Evolutionary conservation across 2,329 filamentous ascomycete species (phyloP), one percentile per base, ranked within the genome.

Genomic region (Phialophora expanda): DNA sequence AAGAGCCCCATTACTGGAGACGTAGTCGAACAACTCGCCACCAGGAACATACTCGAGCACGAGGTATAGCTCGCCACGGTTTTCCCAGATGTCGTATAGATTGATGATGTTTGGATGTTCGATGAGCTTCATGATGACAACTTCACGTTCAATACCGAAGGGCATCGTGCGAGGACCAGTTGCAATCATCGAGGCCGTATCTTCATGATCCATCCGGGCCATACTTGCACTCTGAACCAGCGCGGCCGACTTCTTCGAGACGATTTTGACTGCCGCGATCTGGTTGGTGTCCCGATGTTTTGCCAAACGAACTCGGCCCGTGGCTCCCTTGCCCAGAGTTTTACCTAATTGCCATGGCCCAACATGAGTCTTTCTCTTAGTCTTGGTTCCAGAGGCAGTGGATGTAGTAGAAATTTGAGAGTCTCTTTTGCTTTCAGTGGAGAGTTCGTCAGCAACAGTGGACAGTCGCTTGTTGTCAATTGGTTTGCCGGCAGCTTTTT

Each of bases 31-130:
- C 2, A 97, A 83, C 75, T 97, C 93, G 58, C 89, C 89, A 56
- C 88, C 88, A 72, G 96, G 87, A 66, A 97, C 90, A 72, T 93
- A 96, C 77, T 99, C 95, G 67, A 98, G 89, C 64, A 99, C 93
- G 48, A 99, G 85, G 76, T 98, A 98, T 91, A 99, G 89, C 78
- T 99, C 93, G 64, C 92, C 91, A 24, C 91, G 86, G 75, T 97
- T 98, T 80, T 99, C 95, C 94, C 94, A 99, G 32, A 99, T 94
- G 79, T 99, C 95, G 76, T 94, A 95, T 9, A 99, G 81, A 71
- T 91, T 92, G 78, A 97, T 93, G 73, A 98, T 94, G 76, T 98
- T 95, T 5, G 90, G 91, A 78, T 99, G 95, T 74, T 97, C 90
- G 67, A 98, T 91, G 65, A 98, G 85, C 80, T 97, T 98, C 86